Percentiles rank a stretch among this genome's conserved stretches.
phyloP scores from a whole-genome alignment of 371 early-diverging fungal species.

The Mucor plumbeus region DNA sequence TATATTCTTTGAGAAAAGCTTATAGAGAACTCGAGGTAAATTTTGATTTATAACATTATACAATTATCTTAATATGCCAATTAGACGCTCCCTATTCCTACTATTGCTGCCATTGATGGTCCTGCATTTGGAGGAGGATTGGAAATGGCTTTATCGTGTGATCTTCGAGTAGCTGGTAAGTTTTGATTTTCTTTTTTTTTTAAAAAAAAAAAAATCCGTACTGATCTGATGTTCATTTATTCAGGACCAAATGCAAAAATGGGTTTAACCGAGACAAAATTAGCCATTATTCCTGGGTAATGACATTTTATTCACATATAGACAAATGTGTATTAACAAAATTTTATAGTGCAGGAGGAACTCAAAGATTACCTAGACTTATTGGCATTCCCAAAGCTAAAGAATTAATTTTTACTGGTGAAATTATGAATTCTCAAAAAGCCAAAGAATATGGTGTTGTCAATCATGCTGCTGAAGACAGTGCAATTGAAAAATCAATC shows the following conservation, averaged over 20 bases:
- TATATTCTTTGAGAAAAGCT: constrained; percentile 75
- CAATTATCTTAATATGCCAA: no score
- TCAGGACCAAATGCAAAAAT: constrained; percentile 73
- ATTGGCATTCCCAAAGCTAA: constrained; percentile 91
- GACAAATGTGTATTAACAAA: background rate
- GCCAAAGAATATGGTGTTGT: constrained; percentile 81
- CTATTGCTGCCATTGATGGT: constrained; percentile 95
- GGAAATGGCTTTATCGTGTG: constrained; percentile 93
- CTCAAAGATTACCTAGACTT: constrained; percentile 88
- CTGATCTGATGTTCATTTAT: background rate
- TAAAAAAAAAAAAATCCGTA: background rate
- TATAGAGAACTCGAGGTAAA: constrained; percentile 78
- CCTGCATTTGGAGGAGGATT: constrained; percentile 96
- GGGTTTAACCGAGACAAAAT: constrained; percentile 91
- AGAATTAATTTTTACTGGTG: constrained; percentile 90
- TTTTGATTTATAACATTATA: no score
- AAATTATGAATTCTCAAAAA: constrained; percentile 65
- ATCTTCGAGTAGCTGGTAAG: constrained; percentile 86
- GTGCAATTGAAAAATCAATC: constrained; percentile 75
- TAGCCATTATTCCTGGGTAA: constrained; percentile 98
- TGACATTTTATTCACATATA: background rate
- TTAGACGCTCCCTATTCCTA: constrained; percentile 84
- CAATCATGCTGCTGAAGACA: constrained; percentile 75
- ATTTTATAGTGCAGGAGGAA: constrained; percentile 90
- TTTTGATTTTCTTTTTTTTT: background rate